Percentiles rank a stretch among this genome's conserved stretches.
Conservation (phyloP, 176 grass and related monocot species). For the Microstegium vimineum region DNA sequence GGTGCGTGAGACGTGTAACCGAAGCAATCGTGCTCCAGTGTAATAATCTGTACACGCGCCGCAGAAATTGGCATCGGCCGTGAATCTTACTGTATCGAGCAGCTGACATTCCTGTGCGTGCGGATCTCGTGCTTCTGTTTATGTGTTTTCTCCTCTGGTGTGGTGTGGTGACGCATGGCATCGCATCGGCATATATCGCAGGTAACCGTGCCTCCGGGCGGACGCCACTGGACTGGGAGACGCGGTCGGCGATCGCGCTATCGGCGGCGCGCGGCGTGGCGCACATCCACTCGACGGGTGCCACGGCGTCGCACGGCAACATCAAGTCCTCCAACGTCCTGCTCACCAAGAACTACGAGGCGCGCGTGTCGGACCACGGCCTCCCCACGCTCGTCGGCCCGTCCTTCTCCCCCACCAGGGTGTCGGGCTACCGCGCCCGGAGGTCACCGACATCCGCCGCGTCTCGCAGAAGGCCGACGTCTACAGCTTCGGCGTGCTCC, state of each 20-base stretch:
- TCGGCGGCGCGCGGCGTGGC: constrained; percentile 59
- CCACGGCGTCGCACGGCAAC: constrained; percentile 88
- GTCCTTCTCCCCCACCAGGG: constrained; percentile 42
- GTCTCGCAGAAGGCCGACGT: constrained; percentile 86
- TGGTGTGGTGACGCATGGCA: no score
- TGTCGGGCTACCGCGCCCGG: constrained; percentile 94
- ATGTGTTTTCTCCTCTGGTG: no score
- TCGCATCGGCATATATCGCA: no score
- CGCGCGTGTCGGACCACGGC: constrained; percentile 91
- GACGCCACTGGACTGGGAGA: constrained; percentile 90
- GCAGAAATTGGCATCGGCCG: constrained; percentile 13
- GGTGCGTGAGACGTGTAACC: constrained; percentile 8
- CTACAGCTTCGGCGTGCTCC: constrained; percentile 82
- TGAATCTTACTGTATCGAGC: neutral
- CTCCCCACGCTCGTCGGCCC: constrained; percentile 74
- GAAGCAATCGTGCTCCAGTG: constrained; percentile 23
- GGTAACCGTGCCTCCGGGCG: constrained; percentile 82
- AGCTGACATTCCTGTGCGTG: neutral
- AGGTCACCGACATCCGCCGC: constrained; percentile 78
- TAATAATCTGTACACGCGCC: neutral
- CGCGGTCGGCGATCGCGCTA: constrained; percentile 62
- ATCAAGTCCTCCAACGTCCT: constrained; percentile 99
- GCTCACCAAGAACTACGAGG: constrained; percentile 79
- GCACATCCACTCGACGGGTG: constrained; percentile 71
- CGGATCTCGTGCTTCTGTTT: no score